A percentile compares a stretch with the other conserved stretches of the same genome.
phyloP scores from a whole-genome alignment of 306 rosid genomes.

The Trifolium repens region DNA sequence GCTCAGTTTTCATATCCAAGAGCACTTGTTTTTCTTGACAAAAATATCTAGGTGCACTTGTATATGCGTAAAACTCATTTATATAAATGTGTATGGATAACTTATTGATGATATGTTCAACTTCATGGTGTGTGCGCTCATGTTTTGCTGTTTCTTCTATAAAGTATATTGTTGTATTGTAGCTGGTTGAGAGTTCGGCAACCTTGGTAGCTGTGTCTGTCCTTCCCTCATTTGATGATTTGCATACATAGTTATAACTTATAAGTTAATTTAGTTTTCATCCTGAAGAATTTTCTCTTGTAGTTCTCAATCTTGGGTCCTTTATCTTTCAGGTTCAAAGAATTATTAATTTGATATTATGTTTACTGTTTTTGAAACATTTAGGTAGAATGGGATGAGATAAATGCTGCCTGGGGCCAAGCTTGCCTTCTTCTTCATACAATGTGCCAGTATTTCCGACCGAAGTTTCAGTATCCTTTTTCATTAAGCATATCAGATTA shows the following conservation, averaged over 20 bases:
- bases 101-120: conserved; percentile 15
- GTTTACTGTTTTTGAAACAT: conserved; percentile 38
- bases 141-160: conserved; percentile 27
- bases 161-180: conserved; percentile 2
- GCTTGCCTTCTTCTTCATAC: conserved; percentile 99
- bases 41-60: conserved; percentile 11
- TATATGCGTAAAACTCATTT: conserved; percentile 11
- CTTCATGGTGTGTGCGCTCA: conserved; percentile 3
- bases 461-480: conserved; percentile 80
- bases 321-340: conserved; percentile 31
- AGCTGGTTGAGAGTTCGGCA: background rate
- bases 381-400: conserved; percentile 99
- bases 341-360: conserved; percentile 41
- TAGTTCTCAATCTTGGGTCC: conserved; percentile 4
- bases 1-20: conserved; percentile 10
- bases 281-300: conserved; percentile 20
- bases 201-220: background rate
- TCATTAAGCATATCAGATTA: background rate
- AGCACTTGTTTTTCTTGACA: background rate
- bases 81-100: background rate
- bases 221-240: conserved; percentile 33
- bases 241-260: background rate
- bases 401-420: conserved; percentile 99
- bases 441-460: conserved; percentile 94
- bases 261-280: background rate